Evolutionary conservation across 140 eudicot genomes (phyloP), one percentile per base, ranked within the genome.

Genomic region (Ambrosia hybrid): DNA sequence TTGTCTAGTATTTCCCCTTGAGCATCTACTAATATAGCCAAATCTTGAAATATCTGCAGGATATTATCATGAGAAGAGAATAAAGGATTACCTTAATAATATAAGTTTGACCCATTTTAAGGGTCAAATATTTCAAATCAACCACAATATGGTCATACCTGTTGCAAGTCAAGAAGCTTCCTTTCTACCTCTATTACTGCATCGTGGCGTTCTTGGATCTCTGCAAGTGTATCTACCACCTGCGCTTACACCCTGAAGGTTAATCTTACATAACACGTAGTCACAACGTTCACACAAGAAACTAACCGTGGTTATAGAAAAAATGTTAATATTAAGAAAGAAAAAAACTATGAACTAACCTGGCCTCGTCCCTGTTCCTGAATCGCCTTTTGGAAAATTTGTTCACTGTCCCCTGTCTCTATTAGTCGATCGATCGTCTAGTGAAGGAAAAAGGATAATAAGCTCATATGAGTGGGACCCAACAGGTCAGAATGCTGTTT

Each of bases 391-490:
- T 90, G 93, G 68, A 87, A 93, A 48, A 93, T 93, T 72, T 87
- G 93, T 79, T 93, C 98, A 58, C 97, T 93, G 16, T 93, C 92
- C 39, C 98, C 96, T 4, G 97, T 89, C 79, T 93, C 97, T 76
- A 93, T 87, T 72, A 93, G 68, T 51, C 81, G 82, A 79, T 93
- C 98, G 58, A 93, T 85, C 67, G 98, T 93, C 98, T 93, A 83
- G 82, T 15, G 37, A 69, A 59, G 43, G 45, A 34, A 14, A 70
- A 67, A 1, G 4, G 46, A 48, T 14, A 34, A 68, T 76, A 58
- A 72, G 60, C 59, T 73, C 16, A 21, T 21, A 21, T 21, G 45
- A 26, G 16, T 12, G 15, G 38, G n/a, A 2, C 37, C 61, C 26
- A 21, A 21, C 26, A 21, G 53, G 11, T 13, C 53, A 1, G 12